Conservation (phyloP, 2,329 filamentous ascomycete genomes). For the Arthrinium puccinioides region DNA sequence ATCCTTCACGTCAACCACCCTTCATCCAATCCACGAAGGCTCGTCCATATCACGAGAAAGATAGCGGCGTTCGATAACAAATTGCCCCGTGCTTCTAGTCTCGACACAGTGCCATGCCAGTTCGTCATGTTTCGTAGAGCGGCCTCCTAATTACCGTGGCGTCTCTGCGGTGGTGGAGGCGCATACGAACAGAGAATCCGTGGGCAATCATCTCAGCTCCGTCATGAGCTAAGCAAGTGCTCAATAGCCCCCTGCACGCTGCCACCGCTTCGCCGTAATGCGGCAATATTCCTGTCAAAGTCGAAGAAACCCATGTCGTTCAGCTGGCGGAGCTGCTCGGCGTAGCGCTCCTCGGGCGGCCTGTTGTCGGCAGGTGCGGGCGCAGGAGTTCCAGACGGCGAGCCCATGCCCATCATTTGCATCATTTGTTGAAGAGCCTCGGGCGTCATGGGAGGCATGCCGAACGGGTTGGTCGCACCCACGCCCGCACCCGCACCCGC, state of each 20-base stretch:
- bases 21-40: too few species aligned
- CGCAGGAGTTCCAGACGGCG: constrained; percentile 30
- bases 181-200: too few species aligned
- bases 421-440: constrained; percentile 49
- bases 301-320: constrained; percentile 99
- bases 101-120: too few species aligned
- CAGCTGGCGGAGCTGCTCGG: constrained; percentile 76
- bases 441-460: constrained; percentile 38
- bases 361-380: constrained; percentile 67
- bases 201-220: too few species aligned
- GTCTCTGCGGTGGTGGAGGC: too few species aligned
- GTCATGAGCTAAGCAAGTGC: constrained; percentile 47
- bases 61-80: too few species aligned
- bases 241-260: constrained; percentile 91
- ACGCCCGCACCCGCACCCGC: constrained; percentile 20
- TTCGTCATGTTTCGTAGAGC: too few species aligned
- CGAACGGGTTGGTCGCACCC: constrained; percentile 23
- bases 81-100: too few species aligned
- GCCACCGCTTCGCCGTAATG: constrained; percentile 79
- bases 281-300: constrained; percentile 87
- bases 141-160: too few species aligned
- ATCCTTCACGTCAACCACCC: too few species aligned
- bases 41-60: too few species aligned
- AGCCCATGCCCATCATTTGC: constrained; percentile 37
- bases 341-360: constrained; percentile 90